Percentiles rank a stretch among this genome's conserved stretches.
Evolutionary conservation across 352 stramenopile genomes (phyloP).

Genomic region (Phytophthora parvispora): DNA sequence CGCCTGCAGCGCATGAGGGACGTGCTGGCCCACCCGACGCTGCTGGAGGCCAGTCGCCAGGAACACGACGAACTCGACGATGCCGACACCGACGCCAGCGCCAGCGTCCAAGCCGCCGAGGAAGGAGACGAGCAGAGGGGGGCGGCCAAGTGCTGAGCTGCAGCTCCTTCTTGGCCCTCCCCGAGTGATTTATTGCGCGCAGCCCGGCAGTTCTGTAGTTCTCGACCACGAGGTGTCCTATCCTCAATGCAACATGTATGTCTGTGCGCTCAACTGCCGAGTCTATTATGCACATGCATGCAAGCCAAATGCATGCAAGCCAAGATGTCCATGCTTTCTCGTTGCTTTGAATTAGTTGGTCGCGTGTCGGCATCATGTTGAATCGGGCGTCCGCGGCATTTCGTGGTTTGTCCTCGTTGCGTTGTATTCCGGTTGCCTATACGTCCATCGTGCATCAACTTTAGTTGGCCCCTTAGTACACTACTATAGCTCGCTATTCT

Average conservation of each 20-base stretch:
- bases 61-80: neutral
- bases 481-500: no score
- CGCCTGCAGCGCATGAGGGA: slow-evolving; percentile 41
- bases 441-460: no score
- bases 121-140: neutral
- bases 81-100: neutral
- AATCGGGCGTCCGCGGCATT: no score
- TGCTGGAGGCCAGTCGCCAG: slow-evolving; percentile 5
- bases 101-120: no score
- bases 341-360: no score
- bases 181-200: slow-evolving; percentile 4
- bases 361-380: no score
- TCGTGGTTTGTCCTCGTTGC: no score
- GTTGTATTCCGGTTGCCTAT: no score
- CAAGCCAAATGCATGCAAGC: no score
- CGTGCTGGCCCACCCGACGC: slow-evolving; percentile 31
- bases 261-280: neutral
- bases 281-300: neutral
- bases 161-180: neutral
- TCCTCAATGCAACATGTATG: neutral
- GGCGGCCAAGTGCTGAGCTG: neutral
- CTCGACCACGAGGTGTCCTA: neutral
- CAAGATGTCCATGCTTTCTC: no score
- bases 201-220: neutral
- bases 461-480: no score